A percentile compares a stretch with the other conserved stretches of the same genome.
Conservation (phyloP, 108 stramenopile species). For the Skeletonema grethae region DNA sequence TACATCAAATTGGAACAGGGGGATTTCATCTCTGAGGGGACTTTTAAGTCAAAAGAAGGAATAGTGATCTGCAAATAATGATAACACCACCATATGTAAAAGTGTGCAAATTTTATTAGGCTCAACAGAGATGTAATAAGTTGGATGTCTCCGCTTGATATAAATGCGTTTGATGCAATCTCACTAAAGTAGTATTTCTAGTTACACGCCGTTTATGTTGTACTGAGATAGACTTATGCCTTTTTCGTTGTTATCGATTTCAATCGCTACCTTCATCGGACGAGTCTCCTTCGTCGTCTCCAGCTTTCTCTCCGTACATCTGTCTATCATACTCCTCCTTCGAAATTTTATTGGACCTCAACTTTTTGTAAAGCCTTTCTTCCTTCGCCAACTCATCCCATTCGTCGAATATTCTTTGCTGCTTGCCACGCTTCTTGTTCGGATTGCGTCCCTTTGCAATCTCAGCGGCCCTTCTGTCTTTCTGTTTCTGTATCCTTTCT, state of each 20-base stretch:
- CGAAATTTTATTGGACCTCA: constrained; percentile 82
- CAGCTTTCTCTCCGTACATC: constrained; percentile 51
- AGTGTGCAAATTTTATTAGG: too few species aligned
- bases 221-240: too few species aligned
- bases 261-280: constrained; percentile 22
- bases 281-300: constrained; percentile 17
- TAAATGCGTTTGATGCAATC: too few species aligned
- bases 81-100: too few species aligned
- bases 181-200: too few species aligned
- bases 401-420: constrained; percentile 90
- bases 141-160: too few species aligned
- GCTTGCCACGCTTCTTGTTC: constrained; percentile 87
- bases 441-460: constrained; percentile 89
- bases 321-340: constrained; percentile 79
- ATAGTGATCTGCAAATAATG: background rate
- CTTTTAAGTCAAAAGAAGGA: background rate
- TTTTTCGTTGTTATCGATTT: background rate
- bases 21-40: constrained; percentile 4
- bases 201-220: too few species aligned
- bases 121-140: too few species aligned
- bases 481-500: constrained; percentile 58
- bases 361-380: constrained; percentile 91
- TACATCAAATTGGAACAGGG: constrained; percentile 11
- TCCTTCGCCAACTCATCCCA: constrained; percentile 99
- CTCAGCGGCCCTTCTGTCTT: constrained; percentile 61